Percentiles rank a stretch among this genome's conserved stretches.
phyloP scores from a whole-genome alignment of 108 stramenopile genomes.

The Skeletonema marinoi region DNA sequence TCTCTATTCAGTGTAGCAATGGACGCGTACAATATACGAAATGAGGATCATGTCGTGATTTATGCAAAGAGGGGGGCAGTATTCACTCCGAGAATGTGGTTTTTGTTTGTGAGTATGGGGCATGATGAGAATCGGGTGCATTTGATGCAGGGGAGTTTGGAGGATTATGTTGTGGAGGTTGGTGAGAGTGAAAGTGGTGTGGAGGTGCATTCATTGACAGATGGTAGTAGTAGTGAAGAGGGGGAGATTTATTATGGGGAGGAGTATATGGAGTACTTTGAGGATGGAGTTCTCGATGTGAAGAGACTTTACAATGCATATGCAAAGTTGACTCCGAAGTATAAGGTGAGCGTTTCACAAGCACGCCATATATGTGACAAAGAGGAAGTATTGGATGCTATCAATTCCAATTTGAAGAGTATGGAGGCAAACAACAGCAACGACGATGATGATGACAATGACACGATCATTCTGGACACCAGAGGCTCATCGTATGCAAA shows the following conservation, averaged over 20 bases:
- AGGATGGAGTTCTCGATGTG: constrained; percentile 35
- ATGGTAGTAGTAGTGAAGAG: constrained; percentile 5
- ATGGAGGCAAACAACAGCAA: background rate
- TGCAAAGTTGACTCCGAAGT: constrained; percentile 38
- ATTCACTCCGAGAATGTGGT: constrained; percentile 69
- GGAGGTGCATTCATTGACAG: constrained; percentile 36
- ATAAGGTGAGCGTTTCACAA: constrained; percentile 44
- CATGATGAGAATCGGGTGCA: constrained; percentile 57
- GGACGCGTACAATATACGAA: constrained; percentile 67
- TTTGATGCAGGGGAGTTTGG: constrained; percentile 72
- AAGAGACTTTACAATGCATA: constrained; percentile 33
- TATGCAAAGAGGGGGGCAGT: constrained; percentile 64
- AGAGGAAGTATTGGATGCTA: constrained; percentile 41
- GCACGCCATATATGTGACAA: constrained; percentile 43
- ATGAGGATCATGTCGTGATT: constrained; percentile 63
- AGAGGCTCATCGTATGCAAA: constrained; percentile 58
- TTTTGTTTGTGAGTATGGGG: constrained; percentile 71
- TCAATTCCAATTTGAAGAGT: constrained; percentile 20
- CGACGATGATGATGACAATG: constrained; percentile 8
- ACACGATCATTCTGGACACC: constrained; percentile 66
- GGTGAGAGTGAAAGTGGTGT: constrained; percentile 54
- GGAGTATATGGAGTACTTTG: constrained; percentile 21
- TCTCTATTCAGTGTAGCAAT: constrained; percentile 63
- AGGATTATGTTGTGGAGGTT: constrained; percentile 64
- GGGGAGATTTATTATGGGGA: constrained; percentile 15